Conservation (phyloP, 1,284 basidiomycete genomes). For the Ustilago sp. region DNA sequence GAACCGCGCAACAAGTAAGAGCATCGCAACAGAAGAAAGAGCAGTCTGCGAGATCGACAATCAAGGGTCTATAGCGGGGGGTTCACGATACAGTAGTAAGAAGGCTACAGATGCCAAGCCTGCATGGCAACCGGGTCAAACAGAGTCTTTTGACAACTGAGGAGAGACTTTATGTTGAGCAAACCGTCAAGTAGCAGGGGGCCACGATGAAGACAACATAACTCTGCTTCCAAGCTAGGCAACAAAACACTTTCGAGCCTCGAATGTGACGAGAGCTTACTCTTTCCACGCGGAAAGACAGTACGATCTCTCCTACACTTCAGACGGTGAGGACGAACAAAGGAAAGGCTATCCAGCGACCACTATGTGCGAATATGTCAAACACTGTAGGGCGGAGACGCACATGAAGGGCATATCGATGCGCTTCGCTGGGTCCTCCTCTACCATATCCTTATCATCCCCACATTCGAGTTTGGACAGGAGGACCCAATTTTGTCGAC, state of each 20-base stretch:
- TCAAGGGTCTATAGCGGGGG: not conserved
- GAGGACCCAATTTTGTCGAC: conserved; percentile 16
- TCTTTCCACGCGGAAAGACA: not conserved
- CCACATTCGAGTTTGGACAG: conserved; percentile 10
- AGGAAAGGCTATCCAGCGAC: not conserved
- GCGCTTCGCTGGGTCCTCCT: not conserved
- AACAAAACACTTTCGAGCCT: not conserved
- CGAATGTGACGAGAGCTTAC: not conserved
- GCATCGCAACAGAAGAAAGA: not conserved
- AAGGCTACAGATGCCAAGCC: not conserved
- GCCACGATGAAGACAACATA: not conserved
- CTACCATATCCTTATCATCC: not conserved
- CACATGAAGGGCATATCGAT: not conserved
- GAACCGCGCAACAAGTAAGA: not conserved
- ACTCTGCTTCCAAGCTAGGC: not conserved
- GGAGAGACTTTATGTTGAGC: not conserved
- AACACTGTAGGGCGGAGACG: not conserved
- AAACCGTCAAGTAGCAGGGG: not conserved
- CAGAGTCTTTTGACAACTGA: not conserved
- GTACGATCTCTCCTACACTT: too few relatives aligned
- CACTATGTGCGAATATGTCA: not conserved
- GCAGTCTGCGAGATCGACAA: not conserved
- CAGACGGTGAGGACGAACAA: not conserved
- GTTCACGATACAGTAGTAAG: not conserved
- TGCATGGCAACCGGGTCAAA: not conserved